Conservation (phyloP, 306 rosid species). For the Cucurbita maxima region DNA sequence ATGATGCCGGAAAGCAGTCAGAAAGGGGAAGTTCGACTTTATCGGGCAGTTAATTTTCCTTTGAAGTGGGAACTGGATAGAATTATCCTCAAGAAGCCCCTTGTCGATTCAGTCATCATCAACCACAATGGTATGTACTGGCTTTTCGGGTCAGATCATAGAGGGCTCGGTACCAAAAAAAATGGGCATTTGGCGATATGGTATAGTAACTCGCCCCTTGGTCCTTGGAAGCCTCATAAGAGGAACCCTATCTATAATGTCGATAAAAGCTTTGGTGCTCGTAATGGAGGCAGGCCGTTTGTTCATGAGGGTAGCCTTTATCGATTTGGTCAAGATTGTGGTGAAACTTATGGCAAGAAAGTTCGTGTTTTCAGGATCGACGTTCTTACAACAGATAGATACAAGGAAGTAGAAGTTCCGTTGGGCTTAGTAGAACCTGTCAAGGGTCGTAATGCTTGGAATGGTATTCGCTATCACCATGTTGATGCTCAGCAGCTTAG, state of each 20-base stretch:
- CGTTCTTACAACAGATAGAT: constrained; percentile 50
- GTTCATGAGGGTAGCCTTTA: constrained; percentile 55
- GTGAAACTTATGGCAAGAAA: constrained; percentile 77
- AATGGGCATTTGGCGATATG: constrained; percentile 92
- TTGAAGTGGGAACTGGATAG: constrained; percentile 72
- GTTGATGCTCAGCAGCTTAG: constrained; percentile 73
- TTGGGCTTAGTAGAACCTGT: constrained; percentile 46
- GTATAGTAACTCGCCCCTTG: constrained; percentile 76
- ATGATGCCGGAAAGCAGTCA: constrained; percentile 88
- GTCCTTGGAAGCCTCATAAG: constrained; percentile 87
- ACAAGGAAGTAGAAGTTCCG: constrained; percentile 70
- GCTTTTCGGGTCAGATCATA: constrained; percentile 95
- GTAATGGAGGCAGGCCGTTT: constrained; percentile 96
- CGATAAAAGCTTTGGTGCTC: constrained; percentile 75
- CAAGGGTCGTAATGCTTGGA: constrained; percentile 91
- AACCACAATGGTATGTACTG: constrained; percentile 48
- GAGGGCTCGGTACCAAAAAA: constrained; percentile 66
- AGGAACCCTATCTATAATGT: constrained; percentile 70
- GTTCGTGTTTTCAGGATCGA: constrained; percentile 67
- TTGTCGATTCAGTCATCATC: constrained; percentile 59
- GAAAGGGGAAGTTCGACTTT: constrained; percentile 86
- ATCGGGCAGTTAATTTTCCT: constrained; percentile 65
- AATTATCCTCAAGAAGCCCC: constrained; percentile 67
- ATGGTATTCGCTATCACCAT: constrained; percentile 88
- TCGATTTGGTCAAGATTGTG: constrained; percentile 90